Evolutionary conservation across 495 filamentous ascomycete species (phyloP).

Genomic region (Penicillium psychrofluorescens): DNA sequence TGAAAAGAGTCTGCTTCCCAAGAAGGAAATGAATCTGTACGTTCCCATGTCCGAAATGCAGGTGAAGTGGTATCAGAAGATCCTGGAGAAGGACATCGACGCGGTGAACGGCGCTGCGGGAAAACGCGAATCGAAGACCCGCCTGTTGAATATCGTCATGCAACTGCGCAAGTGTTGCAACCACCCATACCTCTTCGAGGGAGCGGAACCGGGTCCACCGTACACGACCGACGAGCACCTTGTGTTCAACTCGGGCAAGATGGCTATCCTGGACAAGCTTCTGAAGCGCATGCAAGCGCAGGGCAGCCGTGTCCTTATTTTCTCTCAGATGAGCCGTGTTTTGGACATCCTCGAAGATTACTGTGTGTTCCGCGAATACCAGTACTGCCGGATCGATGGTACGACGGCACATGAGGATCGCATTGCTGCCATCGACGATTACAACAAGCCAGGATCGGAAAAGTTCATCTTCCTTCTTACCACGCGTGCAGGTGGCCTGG

Average conservation of each 20-base stretch:
- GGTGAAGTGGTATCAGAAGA: conserved; percentile 98
- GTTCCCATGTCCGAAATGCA: conserved; percentile 99
- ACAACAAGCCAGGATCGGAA: conserved; percentile 91
- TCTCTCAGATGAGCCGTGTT: conserved; percentile 98
- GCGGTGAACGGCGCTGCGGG: conserved; percentile 96
- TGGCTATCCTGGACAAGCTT: conserved; percentile 94
- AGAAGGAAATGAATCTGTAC: conserved; percentile 96
- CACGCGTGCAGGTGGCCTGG: conserved; percentile 92
- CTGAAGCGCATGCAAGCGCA: conserved; percentile 74
- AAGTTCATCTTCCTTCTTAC: conserved; percentile 98
- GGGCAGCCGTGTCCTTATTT: conserved; percentile 91
- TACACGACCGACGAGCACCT: conserved; percentile 98
- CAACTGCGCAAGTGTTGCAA: conserved; percentile 99
- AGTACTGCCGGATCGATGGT: conserved; percentile 97
- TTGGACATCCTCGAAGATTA: conserved; percentile 98
- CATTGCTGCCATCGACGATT: conserved; percentile 95
- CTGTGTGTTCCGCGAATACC: conserved; percentile 86
- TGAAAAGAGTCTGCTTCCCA: conserved; percentile 94
- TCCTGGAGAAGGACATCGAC: conserved; percentile 98
- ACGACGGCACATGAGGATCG: conserved; percentile 96
- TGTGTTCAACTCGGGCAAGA: conserved; percentile 89
- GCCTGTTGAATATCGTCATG: conserved; percentile 99
- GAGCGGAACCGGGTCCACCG: conserved; percentile 92
- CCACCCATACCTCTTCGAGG: conserved; percentile 97
- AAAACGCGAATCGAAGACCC: conserved; percentile 96